A percentile compares a stretch with the other conserved stretches of the same genome.
Evolutionary conservation across 1,284 basidiomycete genomes (phyloP).

Genomic region (Irpex sp.): DNA sequence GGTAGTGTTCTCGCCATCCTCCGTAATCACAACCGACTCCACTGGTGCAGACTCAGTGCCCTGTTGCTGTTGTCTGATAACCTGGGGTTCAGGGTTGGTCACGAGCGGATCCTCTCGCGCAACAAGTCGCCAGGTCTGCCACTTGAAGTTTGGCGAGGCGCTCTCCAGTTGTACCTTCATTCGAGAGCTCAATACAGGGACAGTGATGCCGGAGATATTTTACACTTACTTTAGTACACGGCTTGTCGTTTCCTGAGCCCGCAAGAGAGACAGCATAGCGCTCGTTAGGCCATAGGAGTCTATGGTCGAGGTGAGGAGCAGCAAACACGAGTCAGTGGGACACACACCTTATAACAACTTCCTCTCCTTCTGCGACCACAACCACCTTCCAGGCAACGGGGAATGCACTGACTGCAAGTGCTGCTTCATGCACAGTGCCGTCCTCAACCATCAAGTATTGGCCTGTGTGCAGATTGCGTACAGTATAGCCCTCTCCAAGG

Average conservation of each 20-base stretch:
- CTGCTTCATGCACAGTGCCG: constrained; percentile 32
- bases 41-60: constrained; percentile 8
- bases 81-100: constrained; percentile 15
- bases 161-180: constrained; percentile 20
- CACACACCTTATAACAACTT: constrained; percentile 19
- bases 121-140: constrained; percentile 23
- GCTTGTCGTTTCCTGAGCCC: constrained; percentile 16
- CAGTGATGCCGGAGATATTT: neutral
- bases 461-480: constrained; percentile 36
- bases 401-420: constrained; percentile 28
- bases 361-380: constrained; percentile 13
- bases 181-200: neutral
- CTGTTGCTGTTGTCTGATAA: constrained; percentile 13
- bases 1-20: constrained; percentile 18
- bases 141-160: constrained; percentile 14
- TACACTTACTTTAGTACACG: constrained; percentile 20
- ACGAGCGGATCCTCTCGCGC: constrained; percentile 7
- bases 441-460: constrained; percentile 40
- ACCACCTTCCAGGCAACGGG: constrained; percentile 24
- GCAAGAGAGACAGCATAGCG: constrained; percentile 22
- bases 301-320: neutral
- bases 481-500: constrained; percentile 35
- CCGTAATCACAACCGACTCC: constrained; percentile 23
- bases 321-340: neutral
- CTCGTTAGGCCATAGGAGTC: constrained; percentile 24